phyloP scores from a whole-genome alignment of 73 alveolate genomes.

The Diophrys sp. region DNA sequence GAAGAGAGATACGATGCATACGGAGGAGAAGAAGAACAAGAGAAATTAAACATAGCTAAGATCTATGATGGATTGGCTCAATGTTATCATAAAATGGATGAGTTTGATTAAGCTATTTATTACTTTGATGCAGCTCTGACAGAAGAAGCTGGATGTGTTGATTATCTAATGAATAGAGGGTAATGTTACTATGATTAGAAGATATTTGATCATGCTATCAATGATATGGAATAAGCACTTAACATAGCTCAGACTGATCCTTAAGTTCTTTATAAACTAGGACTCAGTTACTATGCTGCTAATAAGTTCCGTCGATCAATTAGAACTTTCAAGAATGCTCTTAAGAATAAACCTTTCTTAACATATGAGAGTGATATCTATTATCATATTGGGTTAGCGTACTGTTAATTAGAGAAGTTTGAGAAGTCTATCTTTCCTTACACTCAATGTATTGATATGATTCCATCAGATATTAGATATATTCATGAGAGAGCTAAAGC shows the following conservation, averaged over 20 bases:
- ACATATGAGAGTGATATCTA: constrained; percentile 86
- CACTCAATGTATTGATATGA: constrained; percentile 61
- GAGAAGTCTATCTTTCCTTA: constrained; percentile 84
- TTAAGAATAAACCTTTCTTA: constrained; percentile 59
- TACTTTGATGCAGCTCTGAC: constrained; percentile 68
- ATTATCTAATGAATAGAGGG: constrained; percentile 77
- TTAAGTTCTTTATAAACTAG: constrained; percentile 73
- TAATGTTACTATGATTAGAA: constrained; percentile 59
- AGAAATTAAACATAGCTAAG: constrained; percentile 39
- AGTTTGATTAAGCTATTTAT: constrained; percentile 80
- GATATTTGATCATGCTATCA: constrained; percentile 63
- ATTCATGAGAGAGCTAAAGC: constrained; percentile 93
- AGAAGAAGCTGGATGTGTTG: constrained; percentile 53
- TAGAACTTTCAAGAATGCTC: constrained; percentile 39
- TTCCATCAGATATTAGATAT: constrained; percentile 63
- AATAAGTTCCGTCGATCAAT: constrained; percentile 71
- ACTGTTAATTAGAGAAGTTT: constrained; percentile 73
- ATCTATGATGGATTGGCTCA: constrained; percentile 80
- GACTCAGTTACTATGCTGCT: constrained; percentile 73
- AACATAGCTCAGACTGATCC: constrained; percentile 73
- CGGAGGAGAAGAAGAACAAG: constrained; percentile 43
- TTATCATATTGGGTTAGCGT: constrained; percentile 90
- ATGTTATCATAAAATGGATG: constrained; percentile 69
- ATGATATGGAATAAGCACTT: constrained; percentile 71
- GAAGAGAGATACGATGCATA: not conserved